Conservation (phyloP, 73 alveolate genomes). For the Durusdinium trenchii region DNA sequence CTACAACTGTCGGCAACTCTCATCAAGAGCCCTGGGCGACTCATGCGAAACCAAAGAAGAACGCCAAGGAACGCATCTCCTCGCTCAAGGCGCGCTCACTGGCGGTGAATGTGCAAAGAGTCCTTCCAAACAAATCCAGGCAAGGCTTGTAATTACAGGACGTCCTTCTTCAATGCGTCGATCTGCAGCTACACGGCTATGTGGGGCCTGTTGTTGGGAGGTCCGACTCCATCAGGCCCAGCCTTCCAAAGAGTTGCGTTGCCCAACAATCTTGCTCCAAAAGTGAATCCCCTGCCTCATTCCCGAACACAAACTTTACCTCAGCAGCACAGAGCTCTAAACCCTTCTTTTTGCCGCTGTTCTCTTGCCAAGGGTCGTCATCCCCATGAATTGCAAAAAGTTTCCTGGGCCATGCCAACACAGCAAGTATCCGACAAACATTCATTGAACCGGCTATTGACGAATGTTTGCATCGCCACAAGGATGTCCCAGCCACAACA, state of each 20-base stretch:
- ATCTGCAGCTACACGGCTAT: not conserved
- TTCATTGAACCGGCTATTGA: not conserved
- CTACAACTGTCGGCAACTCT: not conserved
- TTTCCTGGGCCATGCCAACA: too few relatives aligned
- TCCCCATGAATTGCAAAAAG: constrained; percentile 56
- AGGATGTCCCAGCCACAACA: too few relatives aligned
- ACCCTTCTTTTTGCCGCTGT: not conserved
- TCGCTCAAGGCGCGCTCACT: constrained; percentile 52
- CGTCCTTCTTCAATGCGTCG: not conserved
- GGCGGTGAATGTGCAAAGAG: constrained; percentile 56
- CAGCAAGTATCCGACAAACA: not conserved
- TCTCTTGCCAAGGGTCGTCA: constrained; percentile 4
- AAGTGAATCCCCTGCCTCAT: not conserved
- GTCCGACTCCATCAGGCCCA: constrained; percentile 90
- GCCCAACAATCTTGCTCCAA: not conserved
- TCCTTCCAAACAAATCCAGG: not conserved
- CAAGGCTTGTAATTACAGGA: not conserved
- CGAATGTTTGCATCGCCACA: too few relatives aligned
- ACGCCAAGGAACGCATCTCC: constrained; percentile 25
- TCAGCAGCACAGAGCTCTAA: not conserved
- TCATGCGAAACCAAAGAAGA: not conserved
- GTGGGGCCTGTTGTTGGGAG: constrained; percentile 84
- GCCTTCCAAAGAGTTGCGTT: not conserved
- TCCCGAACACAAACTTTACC: constrained; percentile 94
- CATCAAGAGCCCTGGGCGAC: not conserved